A percentile compares a stretch with the other conserved stretches of the same genome.
These are phyloP conservation scores for Chlorella variabilis DNA, from an alignment of 163 green algal genomes.

Conservation along the genomic window DNA sequence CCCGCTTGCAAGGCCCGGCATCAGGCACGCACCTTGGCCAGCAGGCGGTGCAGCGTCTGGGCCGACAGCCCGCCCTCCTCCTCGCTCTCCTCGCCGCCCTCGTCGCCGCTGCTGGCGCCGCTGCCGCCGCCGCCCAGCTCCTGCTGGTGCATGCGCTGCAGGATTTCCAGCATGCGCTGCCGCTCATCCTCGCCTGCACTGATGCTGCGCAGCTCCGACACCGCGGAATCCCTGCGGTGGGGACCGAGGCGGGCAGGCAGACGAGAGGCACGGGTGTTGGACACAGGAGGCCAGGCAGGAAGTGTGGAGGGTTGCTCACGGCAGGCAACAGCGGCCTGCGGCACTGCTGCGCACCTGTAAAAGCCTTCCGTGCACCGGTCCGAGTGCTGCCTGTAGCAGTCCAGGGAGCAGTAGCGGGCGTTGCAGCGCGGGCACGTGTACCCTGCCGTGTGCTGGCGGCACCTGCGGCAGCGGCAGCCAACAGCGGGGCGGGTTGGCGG, in stretches of 20 bases:
- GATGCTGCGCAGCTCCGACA: conserved; percentile 55
- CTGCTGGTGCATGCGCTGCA: conserved; percentile 65
- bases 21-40: conserved; percentile 17
- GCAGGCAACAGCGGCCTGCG: no score
- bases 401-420: conserved; percentile 79
- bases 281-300: no score
- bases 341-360: conserved; percentile 57
- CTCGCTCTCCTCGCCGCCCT: conserved; percentile 18
- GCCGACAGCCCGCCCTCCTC: conserved; percentile 32
- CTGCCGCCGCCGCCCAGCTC: conserved; percentile 29
- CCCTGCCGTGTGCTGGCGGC: conserved; percentile 55
- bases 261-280: no score
- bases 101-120: neutral
- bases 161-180: conserved; percentile 68
- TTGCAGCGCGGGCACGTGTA: conserved; percentile 90
- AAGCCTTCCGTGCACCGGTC: conserved; percentile 79
- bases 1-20: no score
- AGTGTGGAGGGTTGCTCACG: no score
- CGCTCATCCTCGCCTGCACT: conserved; percentile 54
- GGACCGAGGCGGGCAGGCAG: no score
- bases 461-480: conserved; percentile 58
- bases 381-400: conserved; percentile 84
- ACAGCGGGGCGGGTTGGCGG: no score
- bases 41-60: conserved; percentile 40
- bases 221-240: conserved; percentile 64